Percentiles rank a stretch among this genome's conserved stretches.
Evolutionary conservation across 371 early-diverging fungal species (phyloP).

Genomic region (Massospora cicadina): DNA sequence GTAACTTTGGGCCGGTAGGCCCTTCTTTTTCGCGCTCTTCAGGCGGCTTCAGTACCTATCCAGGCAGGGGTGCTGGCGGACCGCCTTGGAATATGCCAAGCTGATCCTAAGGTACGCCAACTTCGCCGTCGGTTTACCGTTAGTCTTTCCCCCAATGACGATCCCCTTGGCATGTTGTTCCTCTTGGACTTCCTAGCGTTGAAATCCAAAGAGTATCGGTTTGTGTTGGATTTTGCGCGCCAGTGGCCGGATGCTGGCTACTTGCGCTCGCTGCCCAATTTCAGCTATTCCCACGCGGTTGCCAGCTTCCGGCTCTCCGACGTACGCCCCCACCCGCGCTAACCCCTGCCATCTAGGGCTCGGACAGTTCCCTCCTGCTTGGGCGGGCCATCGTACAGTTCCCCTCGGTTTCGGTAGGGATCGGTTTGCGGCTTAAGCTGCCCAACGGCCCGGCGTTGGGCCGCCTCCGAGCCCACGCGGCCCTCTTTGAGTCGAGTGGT

Average conservation of each 20-base stretch:
- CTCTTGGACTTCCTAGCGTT: conserved; percentile 71
- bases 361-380: conserved; percentile 6
- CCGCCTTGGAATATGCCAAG: conserved; percentile 76
- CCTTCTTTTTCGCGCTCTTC: conserved; percentile 66
- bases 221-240: conserved; percentile 30
- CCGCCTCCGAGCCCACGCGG: background rate
- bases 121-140: background rate
- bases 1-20: conserved; percentile 14
- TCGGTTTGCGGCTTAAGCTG: background rate
- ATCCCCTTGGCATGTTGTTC: conserved; percentile 55
- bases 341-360: background rate
- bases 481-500: background rate
- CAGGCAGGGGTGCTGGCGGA: conserved; percentile 84
- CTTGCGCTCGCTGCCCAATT: conserved; percentile 32
- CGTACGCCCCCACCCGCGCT: background rate
- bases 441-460: background rate
- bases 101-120: conserved; percentile 22
- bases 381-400: conserved; percentile 19
- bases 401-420: background rate
- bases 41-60: conserved; percentile 64
- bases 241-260: conserved; percentile 9
- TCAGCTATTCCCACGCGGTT: conserved; percentile 55
- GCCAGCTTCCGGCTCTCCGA: conserved; percentile 23
- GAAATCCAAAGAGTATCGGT: conserved; percentile 52
- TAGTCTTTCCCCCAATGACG: conserved; percentile 52